phyloP scores from a whole-genome alignment of 2,329 filamentous ascomycete species.

The Xylariaceae sp. region DNA sequence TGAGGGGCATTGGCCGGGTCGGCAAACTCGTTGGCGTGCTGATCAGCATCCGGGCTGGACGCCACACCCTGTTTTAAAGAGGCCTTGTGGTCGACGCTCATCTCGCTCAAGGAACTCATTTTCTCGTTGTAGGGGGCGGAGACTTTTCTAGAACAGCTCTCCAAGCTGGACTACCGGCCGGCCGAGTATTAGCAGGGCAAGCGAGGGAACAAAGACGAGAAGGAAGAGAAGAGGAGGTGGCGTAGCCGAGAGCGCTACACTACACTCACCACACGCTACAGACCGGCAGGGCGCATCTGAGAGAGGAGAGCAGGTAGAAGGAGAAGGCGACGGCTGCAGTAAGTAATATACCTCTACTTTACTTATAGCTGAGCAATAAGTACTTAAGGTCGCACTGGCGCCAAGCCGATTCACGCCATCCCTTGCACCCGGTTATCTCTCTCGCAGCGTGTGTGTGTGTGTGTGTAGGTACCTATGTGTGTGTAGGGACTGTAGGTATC shows the following conservation, averaged over 20 bases:
- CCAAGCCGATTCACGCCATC: background rate
- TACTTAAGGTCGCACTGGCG: background rate
- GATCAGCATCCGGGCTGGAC: slow-evolving; percentile 8
- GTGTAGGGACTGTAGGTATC: no score
- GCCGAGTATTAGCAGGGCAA: background rate
- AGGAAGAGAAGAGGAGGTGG: background rate
- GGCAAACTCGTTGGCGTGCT: slow-evolving; percentile 11
- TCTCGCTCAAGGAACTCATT: background rate
- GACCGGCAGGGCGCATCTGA: background rate
- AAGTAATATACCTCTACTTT: background rate
- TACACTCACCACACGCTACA: no score
- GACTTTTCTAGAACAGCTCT: background rate
- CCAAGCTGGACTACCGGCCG: background rate
- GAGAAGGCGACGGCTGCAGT: background rate
- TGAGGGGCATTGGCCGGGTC: slow-evolving; percentile 33
- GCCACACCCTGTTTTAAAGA: background rate
- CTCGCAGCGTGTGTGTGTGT: no score
- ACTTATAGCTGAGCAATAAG: no score
- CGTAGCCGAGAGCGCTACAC: background rate
- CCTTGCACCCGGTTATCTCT: no score
- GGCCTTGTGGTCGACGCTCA: background rate
- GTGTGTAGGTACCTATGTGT: no score
- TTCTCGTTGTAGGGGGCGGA: background rate
- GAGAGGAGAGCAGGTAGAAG: background rate
- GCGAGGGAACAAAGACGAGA: background rate